Evolutionary conservation across 805 yeast genomes (phyloP), one percentile per base, ranked within the genome.

Genomic region (Metschnikowia gelsemii): DNA sequence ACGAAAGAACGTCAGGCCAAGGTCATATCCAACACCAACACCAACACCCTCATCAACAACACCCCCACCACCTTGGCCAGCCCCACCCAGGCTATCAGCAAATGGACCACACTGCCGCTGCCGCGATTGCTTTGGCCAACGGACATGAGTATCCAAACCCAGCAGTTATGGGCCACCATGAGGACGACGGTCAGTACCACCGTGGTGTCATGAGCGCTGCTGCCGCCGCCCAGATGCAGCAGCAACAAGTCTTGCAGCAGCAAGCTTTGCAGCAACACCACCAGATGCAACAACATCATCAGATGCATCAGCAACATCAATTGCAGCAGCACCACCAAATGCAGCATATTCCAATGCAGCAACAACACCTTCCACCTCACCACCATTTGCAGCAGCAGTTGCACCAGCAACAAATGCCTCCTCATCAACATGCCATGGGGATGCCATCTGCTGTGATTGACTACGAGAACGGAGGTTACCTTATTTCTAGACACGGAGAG

Each of bases 31-130:
- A 40, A 19, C 45, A 35, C 35, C 48, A 34, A 32, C 40, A 34
- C 25, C 42, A 32, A 24, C 47, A 33, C n/a, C 38, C 35, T 11
- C 13, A n/a, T 9, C 29, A 26, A 26, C 29, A 26, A 46, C 49
- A 45, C 38, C 54, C 46, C 34, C 54, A 46, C 33, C 47, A 47
- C 38, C 40, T 45, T 29, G 48, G 48, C 27, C 53, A 43, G 30
- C 47, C 46, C 35, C 55, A 51, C 46, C 49, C 47, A 13, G 50
- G 39, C 24, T 51, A 50, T 45, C 54, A 47, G 25, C 55, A 40
- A 19, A 42, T 51, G 52, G 56, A 51, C 49, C 56, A 51, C 38
- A 51, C 54, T 17, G 44, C 56, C 3, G 56, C 56, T n/a, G 56
- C 56, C 5, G 56, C 56, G 32, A 51, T 51, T 33, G 56, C 56